phyloP scores from a whole-genome alignment of 2,329 filamentous ascomycete species.

The Lachnellula cervina region DNA sequence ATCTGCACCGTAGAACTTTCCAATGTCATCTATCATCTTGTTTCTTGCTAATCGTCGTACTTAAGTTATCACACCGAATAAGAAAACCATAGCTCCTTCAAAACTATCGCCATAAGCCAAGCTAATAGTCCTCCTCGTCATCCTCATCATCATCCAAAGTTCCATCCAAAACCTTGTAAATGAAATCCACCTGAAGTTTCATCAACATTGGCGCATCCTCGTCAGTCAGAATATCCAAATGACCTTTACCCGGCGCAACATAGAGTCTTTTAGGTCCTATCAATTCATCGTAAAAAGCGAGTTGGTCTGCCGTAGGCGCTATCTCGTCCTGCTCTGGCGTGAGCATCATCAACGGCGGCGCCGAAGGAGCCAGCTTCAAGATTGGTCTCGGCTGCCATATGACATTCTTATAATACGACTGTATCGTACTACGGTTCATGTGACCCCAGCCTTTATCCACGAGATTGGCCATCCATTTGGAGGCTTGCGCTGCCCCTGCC shows the following conservation, averaged over 20 bases:
- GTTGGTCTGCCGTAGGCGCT: background rate
- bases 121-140: too few relatives aligned
- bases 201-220: constrained; percentile 7
- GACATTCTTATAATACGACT: constrained; percentile 3
- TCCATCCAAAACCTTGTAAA: background rate
- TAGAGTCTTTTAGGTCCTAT: constrained; percentile 11
- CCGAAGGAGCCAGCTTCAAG: background rate
- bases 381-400: constrained; percentile 4
- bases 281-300: constrained; percentile 7
- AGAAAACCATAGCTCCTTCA: too few relatives aligned
- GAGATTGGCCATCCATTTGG: too few relatives aligned
- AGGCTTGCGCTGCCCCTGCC: too few relatives aligned
- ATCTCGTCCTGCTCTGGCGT: constrained; percentile 6
- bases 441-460: too few relatives aligned
- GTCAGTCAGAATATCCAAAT: constrained; percentile 18
- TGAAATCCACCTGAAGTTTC: constrained; percentile 7
- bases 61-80: too few relatives aligned
- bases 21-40: too few relatives aligned
- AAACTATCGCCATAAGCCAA: too few relatives aligned
- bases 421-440: background rate
- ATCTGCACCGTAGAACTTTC: too few relatives aligned
- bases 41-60: too few relatives aligned
- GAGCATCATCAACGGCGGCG: constrained; percentile 6
- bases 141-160: background rate
- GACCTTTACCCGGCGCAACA: constrained; percentile 13